Conservation (phyloP, 2,329 filamentous ascomycete species). For the Hymenoscyphus occultus region DNA sequence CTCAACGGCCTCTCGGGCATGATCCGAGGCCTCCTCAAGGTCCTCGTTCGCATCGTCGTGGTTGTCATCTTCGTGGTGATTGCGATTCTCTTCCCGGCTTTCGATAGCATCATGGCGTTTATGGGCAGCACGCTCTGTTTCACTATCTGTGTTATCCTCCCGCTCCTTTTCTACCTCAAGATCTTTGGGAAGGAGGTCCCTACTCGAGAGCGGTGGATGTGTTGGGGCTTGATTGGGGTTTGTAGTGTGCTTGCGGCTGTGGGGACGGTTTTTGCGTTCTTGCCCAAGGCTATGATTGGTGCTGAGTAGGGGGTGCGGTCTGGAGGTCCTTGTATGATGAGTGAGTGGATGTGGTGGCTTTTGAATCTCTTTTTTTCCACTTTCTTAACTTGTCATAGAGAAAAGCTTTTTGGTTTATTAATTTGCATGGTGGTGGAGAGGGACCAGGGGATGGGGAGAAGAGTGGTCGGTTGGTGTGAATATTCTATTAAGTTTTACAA, state of each 20-base stretch:
- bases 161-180: conserved; percentile 84
- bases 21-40: conserved; percentile 57
- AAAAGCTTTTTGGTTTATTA: too few species aligned
- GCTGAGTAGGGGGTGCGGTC: conserved; percentile 38
- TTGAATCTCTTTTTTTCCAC: background rate
- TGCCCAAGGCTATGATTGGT: conserved; percentile 73
- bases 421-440: too few species aligned
- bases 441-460: too few species aligned
- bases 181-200: conserved; percentile 75
- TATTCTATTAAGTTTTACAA: too few species aligned
- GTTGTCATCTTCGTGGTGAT: conserved; percentile 73
- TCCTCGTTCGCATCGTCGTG: conserved; percentile 61
- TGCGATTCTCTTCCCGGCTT: conserved; percentile 65
- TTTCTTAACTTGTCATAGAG: too few species aligned
- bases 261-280: conserved; percentile 83
- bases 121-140: conserved; percentile 90
- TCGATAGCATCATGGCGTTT: conserved; percentile 70
- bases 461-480: too few species aligned
- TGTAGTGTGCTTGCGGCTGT: conserved; percentile 69
- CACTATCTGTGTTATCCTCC: conserved; percentile 89
- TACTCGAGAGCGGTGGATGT: conserved; percentile 58
- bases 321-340: background rate
- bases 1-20: conserved; percentile 54
- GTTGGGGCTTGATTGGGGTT: conserved; percentile 66
- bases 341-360: background rate